Conservation (phyloP, 441 rosid species). For the Eugenia klotzschiana region DNA sequence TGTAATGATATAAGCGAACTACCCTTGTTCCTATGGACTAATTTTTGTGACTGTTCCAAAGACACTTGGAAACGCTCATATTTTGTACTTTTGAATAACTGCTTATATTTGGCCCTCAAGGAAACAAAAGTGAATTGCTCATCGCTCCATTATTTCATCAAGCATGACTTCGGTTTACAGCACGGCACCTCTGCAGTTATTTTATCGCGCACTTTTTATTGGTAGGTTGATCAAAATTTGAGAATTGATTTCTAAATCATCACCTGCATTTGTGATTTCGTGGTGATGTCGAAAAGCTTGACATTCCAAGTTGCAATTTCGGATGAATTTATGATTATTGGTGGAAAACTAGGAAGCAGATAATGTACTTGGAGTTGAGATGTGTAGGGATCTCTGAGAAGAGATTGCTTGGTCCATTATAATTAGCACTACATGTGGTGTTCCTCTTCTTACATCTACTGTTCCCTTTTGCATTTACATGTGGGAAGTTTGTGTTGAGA, state of each 20-base stretch:
- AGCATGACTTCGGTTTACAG: neutral
- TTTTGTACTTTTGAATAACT: neutral
- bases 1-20: neutral
- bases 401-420: neutral
- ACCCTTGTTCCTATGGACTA: neutral
- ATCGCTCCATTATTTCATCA: neutral
- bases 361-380: neutral
- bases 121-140: neutral
- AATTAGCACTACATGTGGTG: neutral
- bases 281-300: neutral
- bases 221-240: neutral
- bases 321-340: neutral
- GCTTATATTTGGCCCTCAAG: neutral
- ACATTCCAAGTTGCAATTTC: neutral
- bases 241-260: neutral
- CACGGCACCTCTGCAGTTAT: neutral
- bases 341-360: neutral
- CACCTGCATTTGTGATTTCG: too few relatives aligned
- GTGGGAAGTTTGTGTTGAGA: neutral
- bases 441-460: neutral
- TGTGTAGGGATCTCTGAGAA: neutral
- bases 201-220: neutral
- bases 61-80: neutral
- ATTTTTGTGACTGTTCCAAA: neutral
- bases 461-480: neutral